Evolutionary conservation across 1,284 basidiomycete species (phyloP).

Genomic region (Malassezia furfur): DNA sequence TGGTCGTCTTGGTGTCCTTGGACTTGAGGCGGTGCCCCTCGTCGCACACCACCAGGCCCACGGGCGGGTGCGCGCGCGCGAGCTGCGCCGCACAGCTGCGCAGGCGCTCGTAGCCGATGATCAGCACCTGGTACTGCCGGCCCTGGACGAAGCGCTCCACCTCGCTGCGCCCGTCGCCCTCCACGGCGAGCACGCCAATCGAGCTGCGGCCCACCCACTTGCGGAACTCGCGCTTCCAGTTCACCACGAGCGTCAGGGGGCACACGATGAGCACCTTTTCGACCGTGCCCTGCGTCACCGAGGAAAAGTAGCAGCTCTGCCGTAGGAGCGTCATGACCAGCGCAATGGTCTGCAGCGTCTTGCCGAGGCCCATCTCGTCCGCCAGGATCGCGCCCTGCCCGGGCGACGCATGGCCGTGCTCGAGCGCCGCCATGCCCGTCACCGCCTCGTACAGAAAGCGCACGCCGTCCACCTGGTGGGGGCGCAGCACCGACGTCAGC

Average conservation of each 20-base stretch:
- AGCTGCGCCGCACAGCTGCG: conserved; percentile 49
- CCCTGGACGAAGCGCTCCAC: conserved; percentile 34
- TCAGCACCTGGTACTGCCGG: conserved; percentile 66
- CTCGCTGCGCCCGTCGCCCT: conserved; percentile 52
- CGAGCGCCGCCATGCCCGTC: conserved; percentile 62
- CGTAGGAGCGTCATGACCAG: conserved; percentile 39
- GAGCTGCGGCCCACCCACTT: conserved; percentile 73
- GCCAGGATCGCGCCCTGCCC: conserved; percentile 84
- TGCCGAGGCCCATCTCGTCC: conserved; percentile 54
- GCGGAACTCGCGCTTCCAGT: conserved; percentile 89
- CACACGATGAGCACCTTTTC: conserved; percentile 62
- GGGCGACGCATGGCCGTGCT: conserved; percentile 56
- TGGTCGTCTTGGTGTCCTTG: conserved; percentile 78
- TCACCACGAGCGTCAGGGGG: conserved; percentile 84
- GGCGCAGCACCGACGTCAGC: conserved; percentile 74
- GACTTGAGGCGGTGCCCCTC: conserved; percentile 95
- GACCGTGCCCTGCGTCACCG: conserved; percentile 27
- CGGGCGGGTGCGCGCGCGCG: conserved; percentile 56
- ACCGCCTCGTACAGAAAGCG: conserved; percentile 96
- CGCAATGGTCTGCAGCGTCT: conserved; percentile 44
- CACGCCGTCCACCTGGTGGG: conserved; percentile 96
- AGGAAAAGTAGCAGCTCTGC: conserved; percentile 39
- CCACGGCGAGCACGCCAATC: conserved; percentile 67
- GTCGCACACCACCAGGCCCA: conserved; percentile 89
- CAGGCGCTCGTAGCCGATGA: conserved; percentile 90